These are phyloP conservation scores for Suillus cothurnatus DNA, from an alignment of 768 basidiomycete genomes.

Conservation along the genomic window DNA sequence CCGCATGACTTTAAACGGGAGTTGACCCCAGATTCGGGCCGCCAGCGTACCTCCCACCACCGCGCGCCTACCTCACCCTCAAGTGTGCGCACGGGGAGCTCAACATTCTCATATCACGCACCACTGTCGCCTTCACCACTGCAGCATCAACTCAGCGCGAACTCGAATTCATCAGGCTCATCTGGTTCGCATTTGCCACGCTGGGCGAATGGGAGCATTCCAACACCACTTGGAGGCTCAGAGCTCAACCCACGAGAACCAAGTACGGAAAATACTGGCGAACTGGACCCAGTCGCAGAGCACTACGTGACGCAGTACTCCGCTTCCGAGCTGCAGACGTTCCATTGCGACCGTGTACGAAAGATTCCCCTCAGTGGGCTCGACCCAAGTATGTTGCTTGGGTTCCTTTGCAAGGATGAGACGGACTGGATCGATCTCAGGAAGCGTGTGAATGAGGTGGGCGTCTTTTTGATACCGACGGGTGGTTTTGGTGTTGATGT, in stretches of 20 bases:
- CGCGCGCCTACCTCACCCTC: constrained; percentile 51
- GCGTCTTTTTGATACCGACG: constrained; percentile 25
- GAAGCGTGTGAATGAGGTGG: constrained; percentile 69
- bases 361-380: constrained; percentile 92
- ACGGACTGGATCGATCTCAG: constrained; percentile 85
- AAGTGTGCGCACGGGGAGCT: constrained; percentile 51
- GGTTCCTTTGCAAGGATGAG: constrained; percentile 85
- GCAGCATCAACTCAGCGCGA: constrained; percentile 60
- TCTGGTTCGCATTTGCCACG: constrained; percentile 31
- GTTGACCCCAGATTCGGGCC: constrained; percentile 30
- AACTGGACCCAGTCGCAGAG: constrained; percentile 49
- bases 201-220: constrained; percentile 30
- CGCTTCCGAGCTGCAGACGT: constrained; percentile 75
- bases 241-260: constrained; percentile 44
- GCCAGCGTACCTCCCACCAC: constrained; percentile 30
- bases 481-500: constrained; percentile 10
- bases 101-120: constrained; percentile 56
- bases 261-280: constrained; percentile 29
- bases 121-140: constrained; percentile 66
- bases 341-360: constrained; percentile 94
- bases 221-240: constrained; percentile 23
- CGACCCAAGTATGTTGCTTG: constrained; percentile 97
- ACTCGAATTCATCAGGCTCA: constrained; percentile 33
- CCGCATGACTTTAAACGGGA: constrained; percentile 32
- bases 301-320: constrained; percentile 78